Base-by-base conservation (phyloP, 1,284 basidiomycete genomes). In the Apiotrichum domesticum region DNA sequence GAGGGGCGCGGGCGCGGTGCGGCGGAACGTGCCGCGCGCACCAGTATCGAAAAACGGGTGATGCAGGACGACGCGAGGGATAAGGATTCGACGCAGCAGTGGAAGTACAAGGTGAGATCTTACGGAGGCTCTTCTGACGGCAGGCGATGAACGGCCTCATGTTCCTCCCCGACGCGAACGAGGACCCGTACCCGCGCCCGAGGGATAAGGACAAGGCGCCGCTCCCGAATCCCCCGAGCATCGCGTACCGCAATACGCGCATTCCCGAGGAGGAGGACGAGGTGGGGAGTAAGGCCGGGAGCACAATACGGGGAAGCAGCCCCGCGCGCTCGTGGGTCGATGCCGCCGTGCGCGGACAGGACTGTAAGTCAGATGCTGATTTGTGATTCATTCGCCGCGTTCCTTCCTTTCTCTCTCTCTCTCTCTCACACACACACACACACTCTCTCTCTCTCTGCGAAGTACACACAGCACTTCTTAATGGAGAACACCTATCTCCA, bases 81-180 rank as follows among this genome's bases (percentile, higher is more conserved):
- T 3, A 68, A 68, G 13, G 70, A 63, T 39, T 65, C 66, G 6
- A 87, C 89, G 14, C 87, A 91, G 70, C 86, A 83, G 1, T 95
- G 91, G 90, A 84, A 83, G 48, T 95, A 92, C 81, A 93, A 87
- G 81, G 90, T 87, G 68, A 60, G 79, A 8, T 7, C 37, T 39
- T 7, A 39, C 8, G 13, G 8, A 42, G 10, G 41, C 14, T 15
- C 37, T 15, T 32, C 57, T 58, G 42, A 52, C 58, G 15, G 56
- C 52, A 62, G 56, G 55, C 63, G 37, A 66, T 51, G 56, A 97
- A 97, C 78, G 85, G 87, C 7, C 80, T 97, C 53, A 94, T 95
- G 90, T 97, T 94, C 68, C 73, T 87, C 1, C 92, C 93, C 2
- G 93, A 95, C 69, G 89, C 89, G 34, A 87, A 97, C 69, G 79